Percentiles rank a stretch among this genome's conserved stretches.
Conservation (phyloP, 495 filamentous ascomycete species). For the Evernia prunastri region DNA sequence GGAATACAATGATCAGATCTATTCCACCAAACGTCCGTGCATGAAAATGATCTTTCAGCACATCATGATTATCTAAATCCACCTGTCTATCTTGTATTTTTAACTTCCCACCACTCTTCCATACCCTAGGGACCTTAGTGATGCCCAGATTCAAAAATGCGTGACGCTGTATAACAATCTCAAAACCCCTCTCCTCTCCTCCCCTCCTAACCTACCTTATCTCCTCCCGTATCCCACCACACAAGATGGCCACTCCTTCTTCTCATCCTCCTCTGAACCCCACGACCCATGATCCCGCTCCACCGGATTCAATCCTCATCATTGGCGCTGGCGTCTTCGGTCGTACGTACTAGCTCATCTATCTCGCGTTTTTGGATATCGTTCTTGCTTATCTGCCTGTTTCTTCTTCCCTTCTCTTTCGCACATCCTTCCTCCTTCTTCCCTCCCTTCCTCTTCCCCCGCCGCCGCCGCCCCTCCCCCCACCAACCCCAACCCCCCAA, state of each 20-base stretch:
- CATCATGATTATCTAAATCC: background rate
- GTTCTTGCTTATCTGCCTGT: no score
- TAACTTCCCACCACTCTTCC: background rate
- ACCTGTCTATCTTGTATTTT: no score
- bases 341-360: conserved; percentile 47
- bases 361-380: no score
- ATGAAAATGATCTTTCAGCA: background rate
- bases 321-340: conserved; percentile 75
- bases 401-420: no score
- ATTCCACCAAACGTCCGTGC: background rate
- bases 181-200: background rate
- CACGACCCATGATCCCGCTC: background rate
- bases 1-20: conserved; percentile 10
- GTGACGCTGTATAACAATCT: background rate
- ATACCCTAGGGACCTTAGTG: no score
- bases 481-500: conserved; percentile 18
- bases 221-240: no score
- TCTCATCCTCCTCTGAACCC: no score
- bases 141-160: background rate
- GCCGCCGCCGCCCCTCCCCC: background rate
- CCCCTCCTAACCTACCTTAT: background rate
- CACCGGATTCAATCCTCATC: conserved; percentile 54
- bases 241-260: background rate
- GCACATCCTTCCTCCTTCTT: no score
- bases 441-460: background rate